Evolutionary conservation across 2,329 filamentous ascomycete species (phyloP), one percentile per base, ranked within the genome.

Genomic region (Diaporthe citrichinensis): DNA sequence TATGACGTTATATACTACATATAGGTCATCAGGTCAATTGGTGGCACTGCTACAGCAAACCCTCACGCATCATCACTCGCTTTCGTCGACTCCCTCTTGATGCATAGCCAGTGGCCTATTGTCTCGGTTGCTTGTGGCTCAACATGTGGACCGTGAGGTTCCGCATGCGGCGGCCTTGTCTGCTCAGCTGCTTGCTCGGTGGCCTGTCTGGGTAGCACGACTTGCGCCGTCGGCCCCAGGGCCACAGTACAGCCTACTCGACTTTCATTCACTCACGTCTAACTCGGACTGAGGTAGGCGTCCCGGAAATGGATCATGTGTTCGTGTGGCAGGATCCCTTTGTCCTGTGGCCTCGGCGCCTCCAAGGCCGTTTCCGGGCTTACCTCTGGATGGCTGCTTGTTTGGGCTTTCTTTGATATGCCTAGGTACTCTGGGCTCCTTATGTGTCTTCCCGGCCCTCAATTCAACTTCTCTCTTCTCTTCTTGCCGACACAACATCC

Each of bases 251-350:
- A 12, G n/a, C 39, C 15, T 25, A 1, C 3, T 14, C 61, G 44
- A 7, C 61, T 51, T 67, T 23, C 44, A 25, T n/a, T 4, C 44
- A 28, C 44, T n/a, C 62, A 20, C 46, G 10, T 23, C 28, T 7
- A 31, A n/a, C 28, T 10, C 61, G 17, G 8, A 8, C 25, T 51
- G 28, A 20, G n/a, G 39, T 14, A 17, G 10, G 41, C 12, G 44
- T 17, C 44, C 72, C 72, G 72, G 72, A 69, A 58, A 46, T 68
- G 72, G 72, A 58, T 23, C 4, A 6, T 23, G 7, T 46, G n/a
- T n/a, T 28, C 49, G 53, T 62, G 17, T 39, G 31, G 25, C 44
- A 57, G 46, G 1, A 8, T n/a, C 25, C 31, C 61, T 71, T 59
- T 69, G 62, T 69, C 41, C 31, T n/a, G 41, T 23, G 20, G n/a